A percentile compares a stretch with the other conserved stretches of the same genome.
phyloP scores from a whole-genome alignment of 2,329 filamentous ascomycete species.

The Alternaria gansuensis region DNA sequence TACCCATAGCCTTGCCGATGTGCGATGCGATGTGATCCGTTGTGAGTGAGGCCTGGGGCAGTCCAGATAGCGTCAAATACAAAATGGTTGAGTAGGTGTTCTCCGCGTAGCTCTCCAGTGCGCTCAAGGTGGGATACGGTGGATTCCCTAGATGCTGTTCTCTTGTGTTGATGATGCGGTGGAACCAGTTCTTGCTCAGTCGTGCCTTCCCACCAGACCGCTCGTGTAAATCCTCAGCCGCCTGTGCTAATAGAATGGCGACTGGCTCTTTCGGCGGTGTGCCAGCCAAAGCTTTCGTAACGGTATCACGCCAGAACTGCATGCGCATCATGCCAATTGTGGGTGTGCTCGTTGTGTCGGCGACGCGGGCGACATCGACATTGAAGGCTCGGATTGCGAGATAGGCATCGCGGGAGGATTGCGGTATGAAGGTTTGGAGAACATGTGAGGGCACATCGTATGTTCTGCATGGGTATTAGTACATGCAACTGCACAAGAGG shows the following conservation, averaged over 20 bases:
- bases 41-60: conserved; percentile 82
- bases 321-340: conserved; percentile 87
- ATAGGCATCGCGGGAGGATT: conserved; percentile 79
- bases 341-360: conserved; percentile 88
- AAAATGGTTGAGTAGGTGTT: conserved; percentile 93
- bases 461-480: conserved; percentile 62
- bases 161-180: conserved; percentile 78
- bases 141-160: conserved; percentile 85
- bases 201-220: conserved; percentile 59
- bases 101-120: conserved; percentile 88
- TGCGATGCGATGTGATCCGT: conserved; percentile 94
- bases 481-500: neutral
- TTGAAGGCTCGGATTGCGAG: conserved; percentile 92
- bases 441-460: conserved; percentile 90
- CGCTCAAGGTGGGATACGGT: conserved; percentile 76
- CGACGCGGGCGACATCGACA: conserved; percentile 86
- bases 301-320: conserved; percentile 91
- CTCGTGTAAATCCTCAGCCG: conserved; percentile 66
- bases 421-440: conserved; percentile 83
- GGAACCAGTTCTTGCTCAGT: conserved; percentile 66
- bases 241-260: conserved; percentile 80
- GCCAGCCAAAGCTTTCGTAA: conserved; percentile 79
- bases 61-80: conserved; percentile 82
- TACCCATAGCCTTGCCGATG: conserved; percentile 92
- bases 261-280: conserved; percentile 89